Evolutionary conservation across 345 rosid genomes (phyloP), one percentile per base, ranked within the genome.

Genomic region (Nasturtium officinale): DNA sequence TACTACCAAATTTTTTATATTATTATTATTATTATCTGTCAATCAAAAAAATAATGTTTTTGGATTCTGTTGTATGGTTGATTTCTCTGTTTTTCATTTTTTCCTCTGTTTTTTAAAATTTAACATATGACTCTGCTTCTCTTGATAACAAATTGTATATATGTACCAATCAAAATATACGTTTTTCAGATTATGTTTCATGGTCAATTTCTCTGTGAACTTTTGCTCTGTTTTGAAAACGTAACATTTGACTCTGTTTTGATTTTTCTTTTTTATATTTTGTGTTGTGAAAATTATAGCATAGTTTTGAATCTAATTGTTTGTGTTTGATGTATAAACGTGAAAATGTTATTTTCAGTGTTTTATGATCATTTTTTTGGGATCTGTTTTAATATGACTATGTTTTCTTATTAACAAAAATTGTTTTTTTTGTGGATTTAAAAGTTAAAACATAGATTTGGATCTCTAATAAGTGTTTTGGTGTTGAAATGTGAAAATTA

Each of bases 311-410:
- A 37, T 71, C 51, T 51, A 51, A 72, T 9, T 7, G 29, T 51
- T 3, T 30, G 6, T 17, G 37, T 20, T 43, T 33, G 65, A 2
- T 53, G 55, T 28, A 43, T 10, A 51, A 29, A 52, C 45, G 6
- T 50, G 30, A 30, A 32, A 38, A 59, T 1, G 17, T 1, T 2
- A 96, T 93, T 94, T 83, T 94, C 96, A 20, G 86, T 89, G 5
- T 13, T 13, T 13, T 42, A 40, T 40, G n/a, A 5, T 40, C 7
- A 40, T 38, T 38, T 11, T 1, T 35, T 1, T 7, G 0, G 6
- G 26, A 6, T 5, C 45, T 40, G 45, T 42, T 42, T 40, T 40
- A 6, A 4, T 40, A 13, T 4, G 46, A 5, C 46, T 40, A 2
- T 40, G n/a, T 40, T 40, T 13, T 40, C 17, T n/a, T n/a, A n/a